Evolutionary conservation across 495 filamentous ascomycete genomes (phyloP), one percentile per base, ranked within the genome.

Genomic region (Tetracladium setigerum): DNA sequence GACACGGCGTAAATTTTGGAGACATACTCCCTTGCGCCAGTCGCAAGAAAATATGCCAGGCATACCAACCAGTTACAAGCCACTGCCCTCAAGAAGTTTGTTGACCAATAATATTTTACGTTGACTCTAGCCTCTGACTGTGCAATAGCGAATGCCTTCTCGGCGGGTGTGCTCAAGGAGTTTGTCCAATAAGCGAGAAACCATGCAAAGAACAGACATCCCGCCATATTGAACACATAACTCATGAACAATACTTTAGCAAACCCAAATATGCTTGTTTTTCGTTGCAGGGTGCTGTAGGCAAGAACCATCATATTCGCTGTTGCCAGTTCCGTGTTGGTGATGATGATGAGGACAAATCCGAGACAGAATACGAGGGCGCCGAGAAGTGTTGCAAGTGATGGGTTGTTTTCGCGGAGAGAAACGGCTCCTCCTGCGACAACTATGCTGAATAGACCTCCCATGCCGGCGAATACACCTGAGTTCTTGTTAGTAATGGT

Each of bases 51-150:
- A 49, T 69, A 73, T 5, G 70, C 72, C n/a, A 82, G 59, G 59
- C 74, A 78, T 5, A 81, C 77, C 0, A 82, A 71, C 76, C 78
- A 82, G 58, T 81, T 81, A 35, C 75, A 77, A n/a, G 72, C 78
- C 43, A 81, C 78, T 12, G 62, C 78, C 34, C 76, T 69, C 9
- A 81, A 60, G 51, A 81, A 77, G 37, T 82, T 72, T 47, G 69
- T 67, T 53, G 75, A 73, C 59, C 73, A 82, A 4, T 64, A 55
- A 0, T 75, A 73, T 0, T 56, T 68, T 15, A 78, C 58, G 56
- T 73, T 73, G 55, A 77, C 11, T 75, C 63, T 12, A 74, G 70
- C 24, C 78, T 74, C 44, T 77, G 72, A 73, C 40, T 7, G 9
- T 13, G 11, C 32, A 7, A 13, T 11, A 30, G 51, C 11, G 38